phyloP scores from a whole-genome alignment of 1,139 yeast genomes.

The Sugiyamaella neomexicana region DNA sequence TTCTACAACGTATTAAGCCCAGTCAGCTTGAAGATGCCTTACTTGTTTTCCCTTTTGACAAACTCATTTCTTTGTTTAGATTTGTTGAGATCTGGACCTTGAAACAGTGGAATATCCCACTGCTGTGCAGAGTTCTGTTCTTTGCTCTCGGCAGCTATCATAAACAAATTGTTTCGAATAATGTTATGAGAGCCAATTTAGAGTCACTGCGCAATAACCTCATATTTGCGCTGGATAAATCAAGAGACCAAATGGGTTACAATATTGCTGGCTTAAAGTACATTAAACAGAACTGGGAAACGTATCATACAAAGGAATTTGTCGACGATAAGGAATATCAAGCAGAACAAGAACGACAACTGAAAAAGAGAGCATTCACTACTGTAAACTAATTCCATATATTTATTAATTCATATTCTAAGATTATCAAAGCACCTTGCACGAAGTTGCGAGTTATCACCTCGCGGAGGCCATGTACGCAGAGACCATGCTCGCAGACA shows the following conservation, averaged over 20 bases:
- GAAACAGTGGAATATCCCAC: conserved; percentile 52
- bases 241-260: conserved; percentile 69
- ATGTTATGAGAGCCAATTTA: conserved; percentile 40
- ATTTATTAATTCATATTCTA: conserved; percentile 4
- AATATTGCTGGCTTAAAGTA: conserved; percentile 82
- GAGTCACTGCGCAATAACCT: conserved; percentile 40
- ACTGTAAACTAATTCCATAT: conserved; percentile 24
- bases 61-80: conserved; percentile 65
- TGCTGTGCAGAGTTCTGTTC: conserved; percentile 72
- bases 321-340: conserved; percentile 66
- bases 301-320: conserved; percentile 70
- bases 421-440: too few species aligned
- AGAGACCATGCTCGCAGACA: not conserved
- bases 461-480: too few species aligned
- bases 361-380: conserved; percentile 65
- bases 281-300: conserved; percentile 74
- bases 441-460: too few species aligned
- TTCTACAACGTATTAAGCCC: conserved; percentile 66
- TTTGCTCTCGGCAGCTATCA: conserved; percentile 73
- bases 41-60: conserved; percentile 85
- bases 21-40: conserved; percentile 91
- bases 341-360: conserved; percentile 53
- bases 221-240: conserved; percentile 49
- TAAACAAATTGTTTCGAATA: conserved; percentile 55
- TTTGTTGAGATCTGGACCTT: conserved; percentile 78